Conservation (phyloP, 371 early-diverging fungal species). For the Smittium culicis region DNA sequence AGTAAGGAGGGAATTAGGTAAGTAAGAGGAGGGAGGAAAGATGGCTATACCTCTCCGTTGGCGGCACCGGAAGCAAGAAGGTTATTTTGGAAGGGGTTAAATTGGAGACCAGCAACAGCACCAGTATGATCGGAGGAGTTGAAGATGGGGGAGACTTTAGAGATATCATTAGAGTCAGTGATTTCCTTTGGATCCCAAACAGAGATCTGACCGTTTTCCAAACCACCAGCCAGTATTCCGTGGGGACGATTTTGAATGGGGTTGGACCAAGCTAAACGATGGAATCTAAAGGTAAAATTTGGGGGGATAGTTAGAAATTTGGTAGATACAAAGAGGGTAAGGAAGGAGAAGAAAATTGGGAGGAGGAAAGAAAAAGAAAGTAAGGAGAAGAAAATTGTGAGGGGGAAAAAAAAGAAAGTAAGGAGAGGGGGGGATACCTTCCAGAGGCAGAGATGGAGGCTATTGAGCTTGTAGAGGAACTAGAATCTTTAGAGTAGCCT, state of each 20-base stretch:
- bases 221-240: conserved; percentile 85
- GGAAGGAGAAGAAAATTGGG: too few relatives aligned
- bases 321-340: neutral
- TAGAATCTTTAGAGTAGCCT: neutral
- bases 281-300: conserved; percentile 79
- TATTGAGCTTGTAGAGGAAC: neutral
- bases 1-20: too few relatives aligned
- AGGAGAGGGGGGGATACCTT: conserved; percentile 6
- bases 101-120: conserved; percentile 79
- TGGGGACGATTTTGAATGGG: conserved; percentile 39
- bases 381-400: too few relatives aligned
- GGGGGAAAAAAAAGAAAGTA: too few relatives aligned
- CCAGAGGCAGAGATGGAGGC: neutral
- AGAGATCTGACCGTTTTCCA: conserved; percentile 83
- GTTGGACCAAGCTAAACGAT: conserved; percentile 76
- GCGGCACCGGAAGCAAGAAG: conserved; percentile 79
- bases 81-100: conserved; percentile 73
- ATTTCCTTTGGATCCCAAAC: conserved; percentile 77
- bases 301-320: neutral
- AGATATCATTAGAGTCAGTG: conserved; percentile 37
- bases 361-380: too few relatives aligned
- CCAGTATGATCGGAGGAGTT: conserved; percentile 32
- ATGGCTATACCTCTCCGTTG: conserved; percentile 76
- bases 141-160: too few relatives aligned
- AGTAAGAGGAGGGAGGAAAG: too few relatives aligned